phyloP scores from a whole-genome alignment of 768 basidiomycete species.

The Suillus brevipes region DNA sequence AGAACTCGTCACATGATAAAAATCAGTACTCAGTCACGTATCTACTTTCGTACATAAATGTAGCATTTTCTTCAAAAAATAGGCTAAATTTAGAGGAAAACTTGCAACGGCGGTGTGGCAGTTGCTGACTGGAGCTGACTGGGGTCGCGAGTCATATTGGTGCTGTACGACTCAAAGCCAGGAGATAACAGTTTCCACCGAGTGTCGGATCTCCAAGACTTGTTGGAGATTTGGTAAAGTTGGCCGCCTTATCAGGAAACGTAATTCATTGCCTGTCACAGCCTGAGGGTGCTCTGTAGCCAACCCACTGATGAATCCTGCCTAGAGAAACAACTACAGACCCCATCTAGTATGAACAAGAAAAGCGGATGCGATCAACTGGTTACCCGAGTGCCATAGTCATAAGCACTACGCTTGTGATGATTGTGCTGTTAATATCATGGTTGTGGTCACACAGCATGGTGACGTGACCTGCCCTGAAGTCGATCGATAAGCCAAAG shows the following conservation, averaged over 20 bases:
- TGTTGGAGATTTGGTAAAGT: no score
- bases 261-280: no score
- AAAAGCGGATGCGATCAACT: neutral
- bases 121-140: neutral
- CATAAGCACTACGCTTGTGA: no score
- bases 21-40: neutral
- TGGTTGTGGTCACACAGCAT: neutral
- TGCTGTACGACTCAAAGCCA: no score
- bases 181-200: no score
- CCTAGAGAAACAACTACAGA: no score
- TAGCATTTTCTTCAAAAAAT: neutral
- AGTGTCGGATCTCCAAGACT: no score
- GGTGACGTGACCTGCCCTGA: slow-evolving; percentile 40
- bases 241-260: no score
- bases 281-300: no score
- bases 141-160: no score
- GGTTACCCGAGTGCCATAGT: neutral
- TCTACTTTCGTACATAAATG: neutral
- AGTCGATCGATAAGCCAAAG: slow-evolving; percentile 44
- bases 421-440: neutral
- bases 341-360: neutral
- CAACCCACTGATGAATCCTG: no score
- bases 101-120: neutral
- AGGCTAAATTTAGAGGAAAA: neutral
- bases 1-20: slow-evolving; percentile 6